Conservation (phyloP, 1,284 basidiomycete species). For the Gymnopus androsaceus region DNA sequence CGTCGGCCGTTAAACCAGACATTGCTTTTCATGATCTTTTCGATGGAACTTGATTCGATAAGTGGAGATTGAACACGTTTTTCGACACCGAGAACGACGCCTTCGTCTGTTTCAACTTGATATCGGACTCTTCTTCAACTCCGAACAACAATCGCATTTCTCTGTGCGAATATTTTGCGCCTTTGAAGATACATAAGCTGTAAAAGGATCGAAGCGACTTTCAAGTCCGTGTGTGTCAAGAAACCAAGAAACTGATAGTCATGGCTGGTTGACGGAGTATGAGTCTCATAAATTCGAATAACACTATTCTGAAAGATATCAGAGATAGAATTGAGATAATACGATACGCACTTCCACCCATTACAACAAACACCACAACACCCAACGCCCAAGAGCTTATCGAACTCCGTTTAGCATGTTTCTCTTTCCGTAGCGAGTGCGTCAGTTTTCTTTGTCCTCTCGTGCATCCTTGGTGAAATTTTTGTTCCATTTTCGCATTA, state of each 20-base stretch:
- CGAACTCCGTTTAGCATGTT: conserved; percentile 68
- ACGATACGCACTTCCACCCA: conserved; percentile 77
- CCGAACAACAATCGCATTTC: conserved; percentile 89
- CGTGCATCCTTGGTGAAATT: conserved; percentile 74
- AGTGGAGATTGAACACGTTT: conserved; percentile 98
- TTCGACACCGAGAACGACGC: conserved; percentile 94
- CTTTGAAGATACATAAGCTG: no score
- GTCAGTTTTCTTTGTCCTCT: conserved; percentile 73
- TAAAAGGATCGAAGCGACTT: no score
- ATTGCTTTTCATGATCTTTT: conserved; percentile 99
- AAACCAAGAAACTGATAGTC: no score
- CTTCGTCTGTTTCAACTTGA: conserved; percentile 66
- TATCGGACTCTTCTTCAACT: conserved; percentile 48
- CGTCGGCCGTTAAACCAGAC: conserved; percentile 92
- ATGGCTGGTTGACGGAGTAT: conserved; percentile 62
- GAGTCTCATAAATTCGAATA: conserved; percentile 70
- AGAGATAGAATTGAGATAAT: no score
- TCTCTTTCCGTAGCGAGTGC: conserved; percentile 70
- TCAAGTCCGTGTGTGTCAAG: no score
- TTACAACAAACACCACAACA: conserved; percentile 66
- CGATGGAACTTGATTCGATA: conserved; percentile 93
- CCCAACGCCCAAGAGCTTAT: conserved; percentile 72
- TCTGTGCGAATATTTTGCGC: no score
- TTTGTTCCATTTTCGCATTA: conserved; percentile 74
- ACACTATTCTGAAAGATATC: conserved; percentile 41